A percentile compares a stretch with the other conserved stretches of the same genome.
Evolutionary conservation across 2,329 filamentous ascomycete species (phyloP).

Genomic region (Colletotrichum cereale): DNA sequence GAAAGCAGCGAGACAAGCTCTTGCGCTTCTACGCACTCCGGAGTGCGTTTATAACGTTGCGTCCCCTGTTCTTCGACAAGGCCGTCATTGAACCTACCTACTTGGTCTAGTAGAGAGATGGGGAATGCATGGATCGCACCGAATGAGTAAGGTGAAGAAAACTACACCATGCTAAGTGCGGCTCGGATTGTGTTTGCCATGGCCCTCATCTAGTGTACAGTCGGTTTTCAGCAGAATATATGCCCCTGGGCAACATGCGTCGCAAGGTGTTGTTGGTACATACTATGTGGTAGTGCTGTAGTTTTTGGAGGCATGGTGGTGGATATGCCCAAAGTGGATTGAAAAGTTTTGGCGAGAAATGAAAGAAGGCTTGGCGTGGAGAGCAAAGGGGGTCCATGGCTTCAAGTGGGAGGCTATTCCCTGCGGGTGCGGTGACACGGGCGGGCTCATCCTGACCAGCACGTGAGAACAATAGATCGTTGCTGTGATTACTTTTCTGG

Average conservation of each 20-base stretch:
- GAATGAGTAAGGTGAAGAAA: neutral
- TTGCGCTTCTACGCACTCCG: slow-evolving; percentile 9
- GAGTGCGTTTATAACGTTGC: neutral
- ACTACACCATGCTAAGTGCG: neutral
- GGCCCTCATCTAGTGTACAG: neutral
- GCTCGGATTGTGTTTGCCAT: slow-evolving; percentile 3
- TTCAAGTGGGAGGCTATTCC: slow-evolving; percentile 27
- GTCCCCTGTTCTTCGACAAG: neutral
- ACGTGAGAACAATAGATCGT: slow-evolving; percentile 31
- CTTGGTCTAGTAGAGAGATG: neutral
- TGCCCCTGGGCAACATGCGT: neutral
- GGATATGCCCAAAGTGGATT: slow-evolving; percentile 17
- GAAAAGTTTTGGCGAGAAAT: slow-evolving; percentile 32
- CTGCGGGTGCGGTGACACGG: slow-evolving; percentile 28
- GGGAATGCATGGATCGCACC: neutral
- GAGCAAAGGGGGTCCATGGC: slow-evolving; percentile 7
- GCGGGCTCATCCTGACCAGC: slow-evolving; percentile 24
- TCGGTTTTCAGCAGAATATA: neutral
- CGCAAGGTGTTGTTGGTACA: neutral
- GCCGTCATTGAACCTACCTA: neutral
- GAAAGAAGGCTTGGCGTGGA: slow-evolving; percentile 26
- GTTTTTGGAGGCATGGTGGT: neutral
- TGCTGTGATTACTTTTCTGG: neutral
- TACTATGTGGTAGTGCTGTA: too few species aligned
- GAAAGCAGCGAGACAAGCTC: slow-evolving; percentile 33